Base-by-base conservation (phyloP, 208 protist genomes). In the Acanthamoeba healyi region DNA sequence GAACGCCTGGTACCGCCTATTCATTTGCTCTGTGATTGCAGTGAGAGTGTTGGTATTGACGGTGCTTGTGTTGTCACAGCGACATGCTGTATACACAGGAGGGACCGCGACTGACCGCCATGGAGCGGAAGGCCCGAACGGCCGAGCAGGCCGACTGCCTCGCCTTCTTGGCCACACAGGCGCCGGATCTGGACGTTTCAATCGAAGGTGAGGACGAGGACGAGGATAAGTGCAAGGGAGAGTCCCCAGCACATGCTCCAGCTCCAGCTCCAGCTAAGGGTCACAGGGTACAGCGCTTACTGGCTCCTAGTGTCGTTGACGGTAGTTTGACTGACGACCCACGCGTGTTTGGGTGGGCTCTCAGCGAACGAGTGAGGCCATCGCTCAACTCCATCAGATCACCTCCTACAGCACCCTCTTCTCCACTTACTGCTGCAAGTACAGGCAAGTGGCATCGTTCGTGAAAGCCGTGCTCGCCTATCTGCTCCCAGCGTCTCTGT, bases 371-470 rank as follows among this genome's bases (percentile, higher is more conserved):
- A 49, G 44, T 44, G 42, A 84, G 38, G 40, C 74, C n/a, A 84
- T 84, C 26, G 74, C 38, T 3, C 14, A 58, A 10, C 38, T 84
- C 0, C 74, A 56, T 6, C 44, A 84, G 32, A 19, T 84, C 46
- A 84, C 74, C 7, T 84, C 74, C n/a, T 84, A 42, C 74, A 56
- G n/a, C 42, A 84, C 56, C 22, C 58, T 92, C 26, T 92, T 92
- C 40, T 74, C 86, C 34, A 40, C 12, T 14, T 92, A 74, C 44
- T 74, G 56, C 36, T 92, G 58, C 40, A 26, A 15, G 19, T 84
- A 84, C 63, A 17, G 86, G 29, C 86, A 92, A 44, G 89, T 94
- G 44, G 42, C 89, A n/a, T 77, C 89, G 6, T 94, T 94, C 56
- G 89, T 94, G 19, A 94, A 82, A 38, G 89, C 89, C 0, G 89